A percentile compares a stretch with the other conserved stretches of the same genome.
These are phyloP conservation scores for bread wheat (Triticum aestivum) DNA, from an alignment of 176 grass and related monocot genomes.

Conservation along the genomic window IWGSC_CS_RefSeq_v2.1 NC_057811.1:298754299-298754798, in stretches of 20 bases:
- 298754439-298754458: constrained; percentile 94
- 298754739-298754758: neutral
- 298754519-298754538: constrained; percentile 32
- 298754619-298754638: constrained; percentile 34
- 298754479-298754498: constrained; percentile 12
- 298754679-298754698: neutral
- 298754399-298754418: constrained; percentile 69
- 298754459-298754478: constrained; percentile 25
- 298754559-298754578: constrained; percentile 84
- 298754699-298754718: neutral
- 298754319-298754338: neutral
- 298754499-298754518: constrained; percentile 7
- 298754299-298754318: neutral
- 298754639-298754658: constrained; percentile 9
- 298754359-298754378: constrained; percentile 23
- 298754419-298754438: constrained; percentile 96
- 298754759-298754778: neutral
- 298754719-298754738: neutral
- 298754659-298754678: neutral
- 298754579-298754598: constrained; percentile 81
- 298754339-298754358: neutral
- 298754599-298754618: constrained; percentile 96
- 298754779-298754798: neutral
- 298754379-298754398: constrained; percentile 80
- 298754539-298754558: constrained; percentile 98